Evolutionary conservation across 2,329 filamentous ascomycete genomes (phyloP).

Genomic region (Bipolaris zeicola): DNA sequence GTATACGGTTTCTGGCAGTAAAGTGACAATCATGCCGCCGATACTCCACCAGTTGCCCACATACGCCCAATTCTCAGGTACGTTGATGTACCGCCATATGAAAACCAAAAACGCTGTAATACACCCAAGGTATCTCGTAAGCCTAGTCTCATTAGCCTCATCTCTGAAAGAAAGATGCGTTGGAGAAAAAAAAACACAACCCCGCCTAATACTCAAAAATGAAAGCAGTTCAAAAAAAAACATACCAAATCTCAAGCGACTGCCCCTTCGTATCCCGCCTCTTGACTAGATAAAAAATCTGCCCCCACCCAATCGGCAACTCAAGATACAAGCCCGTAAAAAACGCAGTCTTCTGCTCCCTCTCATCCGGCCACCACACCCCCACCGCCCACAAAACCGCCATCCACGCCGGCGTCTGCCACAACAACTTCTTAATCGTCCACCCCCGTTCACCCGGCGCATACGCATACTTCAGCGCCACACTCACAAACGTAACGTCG

Average conservation of each 20-base stretch:
- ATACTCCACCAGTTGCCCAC: conserved; percentile 45
- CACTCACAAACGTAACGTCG: conserved; percentile 43
- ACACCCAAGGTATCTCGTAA: conserved; percentile 49
- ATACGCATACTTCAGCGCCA: conserved; percentile 43
- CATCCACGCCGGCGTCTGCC: conserved; percentile 36
- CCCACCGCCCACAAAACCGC: conserved; percentile 37
- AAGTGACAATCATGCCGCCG: conserved; percentile 43
- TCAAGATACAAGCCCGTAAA: conserved; percentile 49
- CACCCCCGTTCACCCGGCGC: conserved; percentile 22
- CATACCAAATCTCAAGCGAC: conserved; percentile 50
- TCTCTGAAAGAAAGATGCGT: too few species aligned
- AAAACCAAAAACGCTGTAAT: conserved; percentile 49
- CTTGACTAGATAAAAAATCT: conserved; percentile 37
- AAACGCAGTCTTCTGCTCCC: conserved; percentile 50
- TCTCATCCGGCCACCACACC: conserved; percentile 45
- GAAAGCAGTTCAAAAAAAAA: not conserved
- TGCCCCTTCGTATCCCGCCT: conserved; percentile 46
- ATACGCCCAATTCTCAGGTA: conserved; percentile 49
- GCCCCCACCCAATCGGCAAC: conserved; percentile 48
- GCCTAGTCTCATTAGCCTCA: conserved; percentile 27
- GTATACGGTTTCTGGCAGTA: conserved; percentile 48
- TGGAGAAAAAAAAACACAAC: too few species aligned
- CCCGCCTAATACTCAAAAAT: too few species aligned
- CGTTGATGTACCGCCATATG: conserved; percentile 49
- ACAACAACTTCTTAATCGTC: conserved; percentile 32